Conservation (phyloP, 164 flowering plant species). For the Euptelea pleiosperma region DNA sequence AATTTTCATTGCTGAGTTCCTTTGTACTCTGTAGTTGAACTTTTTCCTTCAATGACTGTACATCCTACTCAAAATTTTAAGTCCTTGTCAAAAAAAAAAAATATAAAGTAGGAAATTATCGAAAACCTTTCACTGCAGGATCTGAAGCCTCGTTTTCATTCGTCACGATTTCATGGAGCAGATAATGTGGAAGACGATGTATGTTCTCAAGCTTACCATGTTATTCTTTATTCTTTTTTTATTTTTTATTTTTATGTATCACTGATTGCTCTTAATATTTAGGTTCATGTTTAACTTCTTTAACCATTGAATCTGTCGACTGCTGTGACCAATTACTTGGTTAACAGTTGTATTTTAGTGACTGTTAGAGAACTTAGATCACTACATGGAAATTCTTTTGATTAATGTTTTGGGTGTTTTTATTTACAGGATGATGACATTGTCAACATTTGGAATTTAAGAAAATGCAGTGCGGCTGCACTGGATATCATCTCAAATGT, state of each 20-base stretch:
- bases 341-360: no score
- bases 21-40: no score
- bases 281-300: no score
- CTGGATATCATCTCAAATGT: conserved; percentile 88
- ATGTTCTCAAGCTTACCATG: conserved; percentile 19
- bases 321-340: no score
- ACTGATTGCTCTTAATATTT: no score
- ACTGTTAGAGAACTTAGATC: no score
- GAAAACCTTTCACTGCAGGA: conserved; percentile 50
- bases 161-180: conserved; percentile 90
- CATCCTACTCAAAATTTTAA: no score
- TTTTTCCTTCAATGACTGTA: no score
- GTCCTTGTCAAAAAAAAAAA: no score
- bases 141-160: conserved; percentile 94
- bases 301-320: no score
- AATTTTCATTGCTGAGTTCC: conserved; percentile 8
- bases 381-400: no score
- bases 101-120: background rate
- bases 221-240: conserved; percentile 2
- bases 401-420: background rate
- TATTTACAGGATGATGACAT: conserved; percentile 84
- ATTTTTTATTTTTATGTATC: background rate
- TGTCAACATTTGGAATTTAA: conserved; percentile 86
- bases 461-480: conserved; percentile 99
- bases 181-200: conserved; percentile 89